phyloP scores from a whole-genome alignment of 768 basidiomycete genomes.

The Suillus ampliporus region DNA sequence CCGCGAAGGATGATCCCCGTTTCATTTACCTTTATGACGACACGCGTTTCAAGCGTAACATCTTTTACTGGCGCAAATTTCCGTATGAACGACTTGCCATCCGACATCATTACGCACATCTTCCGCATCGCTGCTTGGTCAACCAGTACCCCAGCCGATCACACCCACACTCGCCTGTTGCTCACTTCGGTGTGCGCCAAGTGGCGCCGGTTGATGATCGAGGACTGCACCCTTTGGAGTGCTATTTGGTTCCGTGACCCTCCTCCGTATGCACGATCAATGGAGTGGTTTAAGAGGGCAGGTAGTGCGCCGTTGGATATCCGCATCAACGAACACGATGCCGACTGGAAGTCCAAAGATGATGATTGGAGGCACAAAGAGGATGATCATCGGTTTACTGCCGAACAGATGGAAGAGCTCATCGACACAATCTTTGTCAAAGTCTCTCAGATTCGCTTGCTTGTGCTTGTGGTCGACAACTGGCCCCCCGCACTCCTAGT shows the following conservation, averaged over 20 bases:
- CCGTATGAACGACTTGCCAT: constrained; percentile 64
- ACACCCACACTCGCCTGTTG: constrained; percentile 47
- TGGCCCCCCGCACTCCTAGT: constrained; percentile 60
- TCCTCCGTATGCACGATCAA: constrained; percentile 55
- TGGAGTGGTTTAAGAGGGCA: constrained; percentile 63
- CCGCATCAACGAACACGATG: constrained; percentile 56
- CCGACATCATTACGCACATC: constrained; percentile 69
- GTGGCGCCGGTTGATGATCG: constrained; percentile 57
- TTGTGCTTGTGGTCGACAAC: constrained; percentile 61
- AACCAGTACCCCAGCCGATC: constrained; percentile 38
- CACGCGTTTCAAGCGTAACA: constrained; percentile 22
- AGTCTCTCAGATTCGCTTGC: constrained; percentile 60
- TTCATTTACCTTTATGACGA: constrained; percentile 5
- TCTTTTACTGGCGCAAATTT: constrained; percentile 51
- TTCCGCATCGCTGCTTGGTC: constrained; percentile 67
- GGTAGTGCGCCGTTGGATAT: constrained; percentile 61
- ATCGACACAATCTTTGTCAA: constrained; percentile 56
- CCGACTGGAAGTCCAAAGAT: constrained; percentile 27
- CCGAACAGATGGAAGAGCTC: constrained; percentile 50
- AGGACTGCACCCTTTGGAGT: constrained; percentile 63
- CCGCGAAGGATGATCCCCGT: constrained; percentile 2
- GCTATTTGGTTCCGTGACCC: constrained; percentile 66
- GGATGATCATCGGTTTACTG: constrained; percentile 42
- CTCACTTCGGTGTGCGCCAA: constrained; percentile 64
- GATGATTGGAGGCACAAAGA: constrained; percentile 19